Evolutionary conservation across 768 basidiomycete genomes (phyloP).

Genomic region (Candolleomyces aberdarensis): DNA sequence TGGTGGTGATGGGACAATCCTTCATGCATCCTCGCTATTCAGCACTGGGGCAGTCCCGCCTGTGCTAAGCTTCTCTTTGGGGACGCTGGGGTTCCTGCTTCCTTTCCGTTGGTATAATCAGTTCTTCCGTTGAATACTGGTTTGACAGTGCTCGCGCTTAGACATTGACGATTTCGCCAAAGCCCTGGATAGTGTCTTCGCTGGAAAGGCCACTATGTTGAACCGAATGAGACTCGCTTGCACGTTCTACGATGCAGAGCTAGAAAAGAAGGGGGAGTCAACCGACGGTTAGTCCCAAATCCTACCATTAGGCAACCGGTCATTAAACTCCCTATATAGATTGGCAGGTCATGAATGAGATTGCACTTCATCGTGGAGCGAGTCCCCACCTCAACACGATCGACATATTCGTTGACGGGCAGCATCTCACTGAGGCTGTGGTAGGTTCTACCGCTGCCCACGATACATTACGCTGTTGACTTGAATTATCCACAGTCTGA

Average conservation of each 20-base stretch:
- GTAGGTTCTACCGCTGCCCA: conserved; percentile 43
- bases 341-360: conserved; percentile 98
- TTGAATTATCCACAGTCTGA: conserved; percentile 64
- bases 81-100: conserved; percentile 88
- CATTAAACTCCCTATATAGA: conserved; percentile 38
- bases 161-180: conserved; percentile 87
- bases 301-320: neutral
- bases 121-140: neutral
- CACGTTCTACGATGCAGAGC: conserved; percentile 63
- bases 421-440: conserved; percentile 93
- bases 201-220: conserved; percentile 76
- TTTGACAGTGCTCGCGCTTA: conserved; percentile 25
- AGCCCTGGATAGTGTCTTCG: conserved; percentile 76
- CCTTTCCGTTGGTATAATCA: conserved; percentile 75
- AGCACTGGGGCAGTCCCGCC: conserved; percentile 90
- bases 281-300: conserved; percentile 50
- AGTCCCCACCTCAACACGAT: conserved; percentile 92
- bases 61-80: conserved; percentile 88
- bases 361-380: conserved; percentile 87
- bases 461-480: conserved; percentile 4
- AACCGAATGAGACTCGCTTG: conserved; percentile 91
- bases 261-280: conserved; percentile 46
- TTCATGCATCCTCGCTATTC: conserved; percentile 91
- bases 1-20: conserved; percentile 93
- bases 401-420: conserved; percentile 90